Evolutionary conservation across 2,329 filamentous ascomycete species (phyloP).

Genomic region (Arachnomyces sp.): DNA sequence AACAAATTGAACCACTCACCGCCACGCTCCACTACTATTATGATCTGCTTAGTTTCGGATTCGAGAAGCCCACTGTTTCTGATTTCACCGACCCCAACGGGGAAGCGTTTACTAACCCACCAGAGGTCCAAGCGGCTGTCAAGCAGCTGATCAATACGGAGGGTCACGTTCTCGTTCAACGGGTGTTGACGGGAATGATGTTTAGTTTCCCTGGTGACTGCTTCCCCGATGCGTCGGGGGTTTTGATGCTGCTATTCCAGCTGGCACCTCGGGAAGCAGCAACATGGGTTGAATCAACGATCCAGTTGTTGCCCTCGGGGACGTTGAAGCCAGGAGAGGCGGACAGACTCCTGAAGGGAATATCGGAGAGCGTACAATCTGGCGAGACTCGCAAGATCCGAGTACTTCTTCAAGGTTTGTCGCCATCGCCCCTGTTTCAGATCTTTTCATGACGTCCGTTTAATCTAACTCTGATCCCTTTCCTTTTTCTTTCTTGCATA

Average conservation of each 20-base stretch:
- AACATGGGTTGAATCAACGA: conserved; percentile 72
- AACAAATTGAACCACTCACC: conserved; percentile 84
- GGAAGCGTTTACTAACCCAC: conserved; percentile 52
- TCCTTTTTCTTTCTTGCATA: conserved; percentile 16
- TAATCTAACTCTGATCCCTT: conserved; percentile 1
- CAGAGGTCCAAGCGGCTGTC: conserved; percentile 64
- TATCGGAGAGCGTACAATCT: conserved; percentile 64
- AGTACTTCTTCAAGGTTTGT: conserved; percentile 60
- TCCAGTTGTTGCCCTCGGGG: conserved; percentile 73
- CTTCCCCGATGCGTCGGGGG: conserved; percentile 86
- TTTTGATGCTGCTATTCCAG: conserved; percentile 84
- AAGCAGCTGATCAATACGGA: conserved; percentile 61
- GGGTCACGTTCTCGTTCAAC: conserved; percentile 73
- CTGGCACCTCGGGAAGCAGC: conserved; percentile 72
- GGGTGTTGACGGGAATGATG: conserved; percentile 96
- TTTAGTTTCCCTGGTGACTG: conserved; percentile 95
- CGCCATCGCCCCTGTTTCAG: neutral
- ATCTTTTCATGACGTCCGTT: neutral
- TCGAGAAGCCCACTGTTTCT: conserved; percentile 54
- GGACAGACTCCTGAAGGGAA: conserved; percentile 69
- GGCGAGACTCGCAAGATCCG: conserved; percentile 71
- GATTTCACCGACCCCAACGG: conserved; percentile 55
- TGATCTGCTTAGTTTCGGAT: conserved; percentile 82
- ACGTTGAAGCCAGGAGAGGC: conserved; percentile 73
- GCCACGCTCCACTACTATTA: conserved; percentile 89